A percentile compares a stretch with the other conserved stretches of the same genome.
Evolutionary conservation across 2,329 filamentous ascomycete genomes (phyloP).

Genomic region (Aureobasidium sp.): DNA sequence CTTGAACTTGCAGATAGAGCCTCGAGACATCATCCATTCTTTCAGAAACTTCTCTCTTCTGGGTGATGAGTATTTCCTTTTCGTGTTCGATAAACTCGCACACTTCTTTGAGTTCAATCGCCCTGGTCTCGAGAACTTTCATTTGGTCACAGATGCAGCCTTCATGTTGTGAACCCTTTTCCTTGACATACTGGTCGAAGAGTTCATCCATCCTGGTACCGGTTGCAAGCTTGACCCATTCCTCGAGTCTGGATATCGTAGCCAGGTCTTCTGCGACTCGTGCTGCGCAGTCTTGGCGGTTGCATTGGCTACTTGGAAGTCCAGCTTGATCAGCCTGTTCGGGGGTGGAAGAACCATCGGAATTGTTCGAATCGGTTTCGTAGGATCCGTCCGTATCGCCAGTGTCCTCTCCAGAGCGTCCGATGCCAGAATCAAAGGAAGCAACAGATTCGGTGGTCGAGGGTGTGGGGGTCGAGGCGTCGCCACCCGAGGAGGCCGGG

Average conservation of each 20-base stretch:
- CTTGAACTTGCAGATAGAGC: background rate
- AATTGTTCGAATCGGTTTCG: background rate
- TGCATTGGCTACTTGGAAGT: background rate
- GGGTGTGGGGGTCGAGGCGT: background rate
- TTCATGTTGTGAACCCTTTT: background rate
- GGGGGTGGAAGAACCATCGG: background rate
- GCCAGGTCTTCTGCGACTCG: background rate
- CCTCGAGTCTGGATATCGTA: background rate
- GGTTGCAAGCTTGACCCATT: background rate
- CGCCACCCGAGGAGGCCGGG: background rate
- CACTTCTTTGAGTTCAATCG: background rate
- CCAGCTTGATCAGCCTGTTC: background rate
- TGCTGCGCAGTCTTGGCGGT: background rate
- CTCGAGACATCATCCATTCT: background rate
- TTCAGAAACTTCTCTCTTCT: background rate
- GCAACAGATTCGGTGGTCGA: background rate
- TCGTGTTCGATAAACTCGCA: background rate
- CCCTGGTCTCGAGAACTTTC: background rate
- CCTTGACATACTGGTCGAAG: background rate
- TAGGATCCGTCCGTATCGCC: background rate
- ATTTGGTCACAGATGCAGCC: background rate
- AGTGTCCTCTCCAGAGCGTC: background rate
- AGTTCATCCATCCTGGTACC: background rate
- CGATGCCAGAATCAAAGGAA: background rate
- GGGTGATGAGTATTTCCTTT: background rate